Conservation (phyloP, 2,329 filamentous ascomycete species). For the Chaetomiaceae sp. region DNA sequence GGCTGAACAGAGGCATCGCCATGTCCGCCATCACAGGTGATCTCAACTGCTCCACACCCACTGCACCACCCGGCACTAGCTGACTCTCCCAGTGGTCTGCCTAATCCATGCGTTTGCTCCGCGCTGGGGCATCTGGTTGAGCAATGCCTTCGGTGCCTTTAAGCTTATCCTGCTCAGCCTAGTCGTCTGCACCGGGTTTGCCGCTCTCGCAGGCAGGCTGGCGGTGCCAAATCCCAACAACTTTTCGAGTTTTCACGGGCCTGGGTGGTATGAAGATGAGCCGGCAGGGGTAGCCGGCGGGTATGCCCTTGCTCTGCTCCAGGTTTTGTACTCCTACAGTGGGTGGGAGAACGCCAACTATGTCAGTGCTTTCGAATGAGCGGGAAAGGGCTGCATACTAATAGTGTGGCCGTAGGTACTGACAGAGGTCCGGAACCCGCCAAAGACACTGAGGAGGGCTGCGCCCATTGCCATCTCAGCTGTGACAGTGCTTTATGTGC, state of each 20-base stretch:
- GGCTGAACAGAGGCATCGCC: slow-evolving; percentile 33
- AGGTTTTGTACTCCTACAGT: slow-evolving; percentile 36
- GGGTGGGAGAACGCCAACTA: slow-evolving; percentile 41
- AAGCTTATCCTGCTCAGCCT: slow-evolving; percentile 34
- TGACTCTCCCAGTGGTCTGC: slow-evolving; percentile 28
- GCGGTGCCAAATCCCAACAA: slow-evolving; percentile 23
- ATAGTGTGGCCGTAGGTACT: slow-evolving; percentile 26
- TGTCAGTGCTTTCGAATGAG: slow-evolving; percentile 10
- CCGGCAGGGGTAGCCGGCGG: slow-evolving; percentile 22
- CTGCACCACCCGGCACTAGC: neutral
- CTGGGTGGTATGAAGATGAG: slow-evolving; percentile 10
- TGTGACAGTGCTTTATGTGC: slow-evolving; percentile 35
- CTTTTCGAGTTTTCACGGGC: slow-evolving; percentile 28
- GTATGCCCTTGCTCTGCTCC: slow-evolving; percentile 33
- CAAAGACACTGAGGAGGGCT: slow-evolving; percentile 32
- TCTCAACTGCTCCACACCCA: neutral
- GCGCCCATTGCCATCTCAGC: slow-evolving; percentile 32
- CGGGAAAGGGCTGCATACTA: neutral
- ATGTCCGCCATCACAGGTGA: slow-evolving; percentile 31
- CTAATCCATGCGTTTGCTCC: slow-evolving; percentile 36
- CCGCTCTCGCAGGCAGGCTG: slow-evolving; percentile 28
- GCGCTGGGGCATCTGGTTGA: slow-evolving; percentile 33
- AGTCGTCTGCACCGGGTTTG: slow-evolving; percentile 32
- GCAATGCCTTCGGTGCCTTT: slow-evolving; percentile 35
- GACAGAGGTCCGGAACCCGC: slow-evolving; percentile 32